Conservation (phyloP, 257 asterid genomes). For the Fraxinus cuspidata region DNA sequence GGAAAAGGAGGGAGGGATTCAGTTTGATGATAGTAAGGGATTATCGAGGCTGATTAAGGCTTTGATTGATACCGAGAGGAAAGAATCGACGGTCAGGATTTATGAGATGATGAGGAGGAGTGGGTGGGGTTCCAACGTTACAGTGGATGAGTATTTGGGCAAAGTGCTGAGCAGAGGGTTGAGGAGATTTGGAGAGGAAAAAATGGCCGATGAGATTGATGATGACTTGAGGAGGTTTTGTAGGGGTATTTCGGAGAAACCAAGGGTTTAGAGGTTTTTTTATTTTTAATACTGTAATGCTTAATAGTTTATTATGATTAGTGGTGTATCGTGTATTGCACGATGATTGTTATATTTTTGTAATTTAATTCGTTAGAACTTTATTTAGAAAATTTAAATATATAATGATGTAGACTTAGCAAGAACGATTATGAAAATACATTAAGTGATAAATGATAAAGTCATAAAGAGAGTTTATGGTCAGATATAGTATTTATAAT, state of each 20-base stretch:
- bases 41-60: slow-evolving; percentile 65
- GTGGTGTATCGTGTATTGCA: too few relatives aligned
- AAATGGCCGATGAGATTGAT: slow-evolving; percentile 72
- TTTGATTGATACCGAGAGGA: slow-evolving; percentile 61
- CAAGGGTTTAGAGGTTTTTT: not conserved
- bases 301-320: too few relatives aligned
- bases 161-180: slow-evolving; percentile 72
- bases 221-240: slow-evolving; percentile 47
- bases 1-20: slow-evolving; percentile 51
- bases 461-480: too few relatives aligned
- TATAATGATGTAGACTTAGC: too few relatives aligned
- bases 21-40: slow-evolving; percentile 56
- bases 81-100: slow-evolving; percentile 69
- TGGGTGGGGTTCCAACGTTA: slow-evolving; percentile 49
- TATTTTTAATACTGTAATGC: too few relatives aligned
- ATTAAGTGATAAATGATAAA: too few relatives aligned
- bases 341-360: too few relatives aligned
- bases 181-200: slow-evolving; percentile 67
- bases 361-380: too few relatives aligned
- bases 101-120: slow-evolving; percentile 65
- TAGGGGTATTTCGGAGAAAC: slow-evolving; percentile 44
- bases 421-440: too few relatives aligned
- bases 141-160: slow-evolving; percentile 71
- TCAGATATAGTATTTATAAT: too few relatives aligned
- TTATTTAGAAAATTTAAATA: too few relatives aligned